Base-by-base conservation (phyloP, 768 basidiomycete species). In the Trametes maxima region DNA sequence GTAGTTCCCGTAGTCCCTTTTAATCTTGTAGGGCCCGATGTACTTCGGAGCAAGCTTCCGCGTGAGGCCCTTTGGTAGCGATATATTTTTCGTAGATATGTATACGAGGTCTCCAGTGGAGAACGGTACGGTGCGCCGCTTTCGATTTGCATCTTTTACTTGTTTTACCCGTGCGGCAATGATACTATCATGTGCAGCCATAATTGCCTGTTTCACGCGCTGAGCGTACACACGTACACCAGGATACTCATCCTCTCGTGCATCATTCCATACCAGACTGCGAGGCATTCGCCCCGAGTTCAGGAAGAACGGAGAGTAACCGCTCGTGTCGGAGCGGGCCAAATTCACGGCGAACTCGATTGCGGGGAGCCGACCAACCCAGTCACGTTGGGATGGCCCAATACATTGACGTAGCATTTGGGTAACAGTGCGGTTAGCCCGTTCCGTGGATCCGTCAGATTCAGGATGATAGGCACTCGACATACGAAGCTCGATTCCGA, bases 311-410 rank as follows among this genome's bases (percentile, higher is more conserved):
- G 75, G 77, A 12, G 75, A 66, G 52, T 72, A 79, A 19, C 68
- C 63, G 0, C 77, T 79, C 0, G 73, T 70, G 5, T 67, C 54
- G 19, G 69, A 71, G 0, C 67, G 55, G 21, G 72, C 67, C 0
- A 65, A 61, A 57, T 75, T 81, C 5, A 79, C 72, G 0, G 77
- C 77, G 59, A 80, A 79, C 57, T 79, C 76, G 0, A 71, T 67
- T 42, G 73, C 59, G 2, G 74, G 73, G 1, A 77, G 12, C 6
- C 67, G 64, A 0, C 68, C 50, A 0, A 71, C 66, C 75, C 76
- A 78, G 39, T 78, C 69, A 0, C n/a, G 54, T 39, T 68, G 67
- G 22, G 60, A 28, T 0, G 62, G 57, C 0, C 28, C 2, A 1
- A 68, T 28, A 21, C 47, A 48, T 16, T 43, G 40, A 1, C 63